phyloP scores from a whole-genome alignment of 495 filamentous ascomycete species.

The Pyrenopolyporus hunteri region DNA sequence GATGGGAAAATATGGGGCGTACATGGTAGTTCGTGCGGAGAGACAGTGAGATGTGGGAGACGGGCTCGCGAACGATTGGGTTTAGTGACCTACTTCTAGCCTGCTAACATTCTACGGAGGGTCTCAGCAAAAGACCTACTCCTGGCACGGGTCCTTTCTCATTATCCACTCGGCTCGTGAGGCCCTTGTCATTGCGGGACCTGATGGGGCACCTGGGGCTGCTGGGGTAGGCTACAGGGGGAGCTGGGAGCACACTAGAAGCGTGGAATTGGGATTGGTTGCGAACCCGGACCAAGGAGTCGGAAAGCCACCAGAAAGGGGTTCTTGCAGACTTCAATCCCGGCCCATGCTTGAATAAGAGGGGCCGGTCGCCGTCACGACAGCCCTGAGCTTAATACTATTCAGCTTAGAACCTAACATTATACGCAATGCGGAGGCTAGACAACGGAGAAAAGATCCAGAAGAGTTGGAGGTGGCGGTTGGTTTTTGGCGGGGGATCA shows the following conservation, averaged over 20 bases:
- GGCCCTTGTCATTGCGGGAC: slow-evolving; percentile 34
- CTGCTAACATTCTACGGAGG: slow-evolving; percentile 9
- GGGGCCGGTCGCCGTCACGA: slow-evolving; percentile 19
- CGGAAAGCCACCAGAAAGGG: slow-evolving; percentile 31
- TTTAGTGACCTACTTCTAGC: slow-evolving; percentile 10
- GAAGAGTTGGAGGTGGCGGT: slow-evolving; percentile 7
- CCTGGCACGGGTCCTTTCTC: slow-evolving; percentile 16
- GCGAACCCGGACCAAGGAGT: slow-evolving; percentile 22
- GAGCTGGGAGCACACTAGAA: slow-evolving; percentile 13
- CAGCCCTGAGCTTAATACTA: slow-evolving; percentile 15
- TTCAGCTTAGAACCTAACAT: slow-evolving; percentile 1
- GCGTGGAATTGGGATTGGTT: slow-evolving; percentile 29
- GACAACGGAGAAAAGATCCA: slow-evolving; percentile 5
- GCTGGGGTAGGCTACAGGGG: slow-evolving; percentile 31
- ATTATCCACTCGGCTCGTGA: slow-evolving; percentile 34
- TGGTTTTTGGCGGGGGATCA: not conserved
- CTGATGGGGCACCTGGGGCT: slow-evolving; percentile 25
- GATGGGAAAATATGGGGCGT: slow-evolving; percentile 24
- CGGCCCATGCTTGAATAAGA: slow-evolving; percentile 5
- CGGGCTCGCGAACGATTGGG: slow-evolving; percentile 23
- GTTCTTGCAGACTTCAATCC: slow-evolving; percentile 25
- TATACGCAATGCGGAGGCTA: slow-evolving; percentile 3
- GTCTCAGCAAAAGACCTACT: slow-evolving; percentile 12
- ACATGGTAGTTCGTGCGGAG: slow-evolving; percentile 25
- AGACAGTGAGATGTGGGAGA: slow-evolving; percentile 28